phyloP scores from a whole-genome alignment of 2,329 filamentous ascomycete species.

The Alternaria triticimaculans region DNA sequence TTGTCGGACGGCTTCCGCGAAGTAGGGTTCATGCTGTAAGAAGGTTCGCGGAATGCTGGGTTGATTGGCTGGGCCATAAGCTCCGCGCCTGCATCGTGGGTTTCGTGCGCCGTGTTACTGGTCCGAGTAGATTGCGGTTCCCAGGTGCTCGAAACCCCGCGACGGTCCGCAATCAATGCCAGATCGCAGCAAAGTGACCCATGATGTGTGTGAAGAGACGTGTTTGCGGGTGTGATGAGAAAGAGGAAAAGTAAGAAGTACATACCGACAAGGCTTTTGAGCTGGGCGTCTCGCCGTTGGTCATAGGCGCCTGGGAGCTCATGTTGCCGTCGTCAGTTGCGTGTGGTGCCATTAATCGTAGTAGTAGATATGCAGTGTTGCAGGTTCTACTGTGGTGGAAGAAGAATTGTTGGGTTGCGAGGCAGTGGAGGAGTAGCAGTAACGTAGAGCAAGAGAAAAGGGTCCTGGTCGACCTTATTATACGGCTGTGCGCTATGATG shows the following conservation, averaged over 20 bases:
- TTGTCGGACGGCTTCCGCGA: not conserved
- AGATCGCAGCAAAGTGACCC: not conserved
- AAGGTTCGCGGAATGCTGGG: conserved; percentile 3
- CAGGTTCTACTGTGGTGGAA: not conserved
- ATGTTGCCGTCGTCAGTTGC: conserved; percentile 42
- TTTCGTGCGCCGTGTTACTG: conserved; percentile 10
- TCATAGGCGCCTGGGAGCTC: conserved; percentile 38
- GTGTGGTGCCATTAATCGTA: conserved; percentile 41
- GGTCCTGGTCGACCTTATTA: conserved; percentile 29
- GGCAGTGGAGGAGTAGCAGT: conserved; percentile 11
- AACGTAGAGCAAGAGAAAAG: conserved; percentile 15
- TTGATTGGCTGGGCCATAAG: conserved; percentile 15
- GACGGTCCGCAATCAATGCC: not conserved
- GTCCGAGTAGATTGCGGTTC: conserved; percentile 12
- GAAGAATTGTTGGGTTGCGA: conserved; percentile 11
- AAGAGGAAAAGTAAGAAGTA: conserved; percentile 6
- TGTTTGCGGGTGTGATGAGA: not conserved
- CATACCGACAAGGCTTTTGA: conserved; percentile 51
- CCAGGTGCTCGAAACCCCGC: conserved; percentile 5
- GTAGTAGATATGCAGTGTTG: conserved; percentile 9
- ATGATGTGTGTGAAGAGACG: not conserved
- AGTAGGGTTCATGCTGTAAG: not conserved
- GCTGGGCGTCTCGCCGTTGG: conserved; percentile 50
- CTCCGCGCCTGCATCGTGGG: conserved; percentile 16
- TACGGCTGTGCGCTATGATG: conserved; percentile 27